Evolutionary conservation across 257 asterid species (phyloP).

Genomic region (Craterostigma plantagineum): DNA sequence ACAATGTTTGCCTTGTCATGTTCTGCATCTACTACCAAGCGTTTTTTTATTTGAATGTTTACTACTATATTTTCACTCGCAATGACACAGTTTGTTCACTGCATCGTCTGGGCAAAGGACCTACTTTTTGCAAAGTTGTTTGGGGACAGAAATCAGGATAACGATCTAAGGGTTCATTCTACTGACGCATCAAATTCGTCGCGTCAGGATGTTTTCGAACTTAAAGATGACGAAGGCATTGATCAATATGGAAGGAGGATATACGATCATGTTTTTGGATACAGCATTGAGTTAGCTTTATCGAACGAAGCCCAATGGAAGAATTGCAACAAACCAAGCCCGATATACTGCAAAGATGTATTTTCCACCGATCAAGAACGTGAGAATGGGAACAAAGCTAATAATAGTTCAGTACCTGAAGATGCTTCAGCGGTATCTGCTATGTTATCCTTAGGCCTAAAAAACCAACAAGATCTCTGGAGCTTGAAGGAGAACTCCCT

Average conservation of each 20-base stretch:
- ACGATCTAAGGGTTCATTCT: constrained; percentile 76
- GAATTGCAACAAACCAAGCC: constrained; percentile 75
- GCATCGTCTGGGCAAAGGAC: constrained; percentile 98
- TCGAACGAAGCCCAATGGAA: constrained; percentile 90
- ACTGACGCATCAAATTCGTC: constrained; percentile 65
- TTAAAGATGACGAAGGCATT: constrained; percentile 41
- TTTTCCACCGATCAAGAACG: constrained; percentile 20
- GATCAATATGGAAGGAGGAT: constrained; percentile 76
- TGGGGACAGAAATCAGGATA: constrained; percentile 86
- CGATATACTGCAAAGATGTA: constrained; percentile 54
- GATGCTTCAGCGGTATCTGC: constrained; percentile 54
- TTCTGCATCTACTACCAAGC: too few species aligned
- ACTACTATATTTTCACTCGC: constrained; percentile 7
- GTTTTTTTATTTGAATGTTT: constrained; percentile 4
- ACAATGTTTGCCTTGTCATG: background rate
- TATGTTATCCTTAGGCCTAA: constrained; percentile 69
- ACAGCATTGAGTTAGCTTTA: constrained; percentile 82
- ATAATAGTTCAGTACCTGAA: constrained; percentile 16
- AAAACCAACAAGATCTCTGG: constrained; percentile 90
- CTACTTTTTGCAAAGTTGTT: constrained; percentile 85
- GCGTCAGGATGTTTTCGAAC: constrained; percentile 54
- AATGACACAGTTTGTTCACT: constrained; percentile 87
- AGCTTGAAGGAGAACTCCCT: constrained; percentile 70
- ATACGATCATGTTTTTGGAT: constrained; percentile 91
- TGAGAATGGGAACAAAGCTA: constrained; percentile 54